Conservation (phyloP, 1,139 yeast species). For the Pichia sp. region DNA sequence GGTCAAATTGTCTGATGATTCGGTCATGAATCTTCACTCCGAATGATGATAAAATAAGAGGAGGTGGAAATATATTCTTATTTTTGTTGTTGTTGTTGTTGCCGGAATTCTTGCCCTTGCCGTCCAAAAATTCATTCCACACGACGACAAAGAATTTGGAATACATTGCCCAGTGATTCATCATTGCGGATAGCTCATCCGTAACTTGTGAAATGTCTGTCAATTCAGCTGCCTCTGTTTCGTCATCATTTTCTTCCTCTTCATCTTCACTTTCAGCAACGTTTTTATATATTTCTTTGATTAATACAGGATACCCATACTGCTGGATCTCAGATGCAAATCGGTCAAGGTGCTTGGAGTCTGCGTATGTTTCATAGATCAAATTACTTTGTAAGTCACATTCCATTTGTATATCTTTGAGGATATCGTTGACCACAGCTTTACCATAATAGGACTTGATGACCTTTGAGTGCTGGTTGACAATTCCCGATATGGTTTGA, state of each 20-base stretch:
- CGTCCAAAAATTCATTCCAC: conserved; percentile 44
- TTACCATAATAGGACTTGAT: conserved; percentile 69
- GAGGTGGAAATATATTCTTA: conserved; percentile 41
- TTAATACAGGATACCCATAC: conserved; percentile 52
- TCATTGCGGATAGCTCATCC: conserved; percentile 66
- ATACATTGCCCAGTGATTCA: conserved; percentile 86
- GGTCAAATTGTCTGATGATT: conserved; percentile 59
- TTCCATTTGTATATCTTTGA: conserved; percentile 74
- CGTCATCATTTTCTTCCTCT: conserved; percentile 23
- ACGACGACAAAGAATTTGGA: conserved; percentile 67
- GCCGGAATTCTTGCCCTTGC: conserved; percentile 12
- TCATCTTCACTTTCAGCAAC: conserved; percentile 19
- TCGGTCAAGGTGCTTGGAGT: conserved; percentile 57
- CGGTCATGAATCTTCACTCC: conserved; percentile 51
- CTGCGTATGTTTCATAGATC: conserved; percentile 82
- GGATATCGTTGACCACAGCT: conserved; percentile 59
- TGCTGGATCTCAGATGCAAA: conserved; percentile 51
- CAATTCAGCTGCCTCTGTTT: conserved; percentile 8
- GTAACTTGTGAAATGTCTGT: conserved; percentile 51
- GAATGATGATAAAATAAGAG: conserved; percentile 59
- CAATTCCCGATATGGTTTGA: conserved; percentile 79
- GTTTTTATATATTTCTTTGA: conserved; percentile 27
- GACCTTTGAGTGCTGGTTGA: conserved; percentile 79
- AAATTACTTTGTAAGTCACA: conserved; percentile 89
- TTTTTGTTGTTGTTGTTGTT: conserved; percentile 16